These are phyloP conservation scores for Hypomyces perniciosus DNA, from an alignment of 2,329 filamentous ascomycete species.

Conservation along the genomic window DNA sequence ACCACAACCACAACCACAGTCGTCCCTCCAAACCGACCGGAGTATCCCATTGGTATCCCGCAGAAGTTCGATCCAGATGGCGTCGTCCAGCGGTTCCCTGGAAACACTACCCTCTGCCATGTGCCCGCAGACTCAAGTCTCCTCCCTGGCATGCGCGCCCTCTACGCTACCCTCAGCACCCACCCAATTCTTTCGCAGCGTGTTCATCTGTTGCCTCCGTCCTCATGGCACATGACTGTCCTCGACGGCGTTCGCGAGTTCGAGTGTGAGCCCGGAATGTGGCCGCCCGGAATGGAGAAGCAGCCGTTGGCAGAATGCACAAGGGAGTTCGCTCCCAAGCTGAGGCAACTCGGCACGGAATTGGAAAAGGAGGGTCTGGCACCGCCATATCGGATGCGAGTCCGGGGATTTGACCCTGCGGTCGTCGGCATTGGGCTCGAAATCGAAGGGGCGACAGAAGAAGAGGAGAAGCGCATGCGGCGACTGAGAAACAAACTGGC, in stretches of 20 bases:
- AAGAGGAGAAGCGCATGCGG: slow-evolving; percentile 18
- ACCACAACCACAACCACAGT: neutral
- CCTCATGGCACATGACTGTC: slow-evolving; percentile 21
- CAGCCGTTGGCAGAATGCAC: slow-evolving; percentile 13
- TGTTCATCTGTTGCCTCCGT: slow-evolving; percentile 14
- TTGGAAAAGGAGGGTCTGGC: slow-evolving; percentile 13
- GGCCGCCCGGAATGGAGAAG: slow-evolving; percentile 15
- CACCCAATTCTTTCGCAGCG: slow-evolving; percentile 13
- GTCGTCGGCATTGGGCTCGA: slow-evolving; percentile 14
- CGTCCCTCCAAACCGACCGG: slow-evolving; percentile 1
- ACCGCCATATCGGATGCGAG: slow-evolving; percentile 15
- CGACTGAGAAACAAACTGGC: slow-evolving; percentile 17
- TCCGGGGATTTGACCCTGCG: slow-evolving; percentile 3
- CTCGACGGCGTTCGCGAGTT: slow-evolving; percentile 17
- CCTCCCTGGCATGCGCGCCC: slow-evolving; percentile 8
- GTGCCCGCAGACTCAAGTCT: slow-evolving; percentile 11
- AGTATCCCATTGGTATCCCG: slow-evolving; percentile 15
- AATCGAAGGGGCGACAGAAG: slow-evolving; percentile 16
- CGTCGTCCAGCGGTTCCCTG: slow-evolving; percentile 13
- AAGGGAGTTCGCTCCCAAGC: slow-evolving; percentile 8
- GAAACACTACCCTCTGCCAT: slow-evolving; percentile 18
- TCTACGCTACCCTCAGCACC: slow-evolving; percentile 14
- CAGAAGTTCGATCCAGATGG: slow-evolving; percentile 15
- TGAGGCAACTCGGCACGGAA: slow-evolving; percentile 9
- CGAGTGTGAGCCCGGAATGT: slow-evolving; percentile 17